These are phyloP conservation scores for Sporothrix protearum DNA, from an alignment of 2,329 filamentous ascomycete genomes.

Conservation along the genomic window DNA sequence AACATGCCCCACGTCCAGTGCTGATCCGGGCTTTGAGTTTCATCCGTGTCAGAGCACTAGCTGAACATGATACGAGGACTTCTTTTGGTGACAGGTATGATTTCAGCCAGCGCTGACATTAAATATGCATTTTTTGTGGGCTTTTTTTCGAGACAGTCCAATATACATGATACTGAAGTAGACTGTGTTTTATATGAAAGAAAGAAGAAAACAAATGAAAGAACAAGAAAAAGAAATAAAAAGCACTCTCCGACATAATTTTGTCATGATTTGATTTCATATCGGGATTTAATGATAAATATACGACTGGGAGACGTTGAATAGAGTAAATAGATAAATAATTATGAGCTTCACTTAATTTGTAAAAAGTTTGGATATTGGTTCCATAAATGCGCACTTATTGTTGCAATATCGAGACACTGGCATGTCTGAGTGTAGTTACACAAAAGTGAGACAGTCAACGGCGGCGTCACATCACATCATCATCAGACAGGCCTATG, in stretches of 20 bases:
- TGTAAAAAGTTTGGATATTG: neutral
- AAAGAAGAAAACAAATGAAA: no score
- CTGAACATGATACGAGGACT: neutral
- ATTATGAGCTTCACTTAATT: no score
- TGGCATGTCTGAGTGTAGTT: neutral
- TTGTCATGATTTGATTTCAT: no score
- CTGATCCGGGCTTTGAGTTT: constrained; percentile 18
- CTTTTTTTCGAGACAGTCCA: no score
- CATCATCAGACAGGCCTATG: neutral
- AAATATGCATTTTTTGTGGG: neutral
- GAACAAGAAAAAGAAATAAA: no score
- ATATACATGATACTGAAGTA: no score
- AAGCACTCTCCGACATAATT: no score
- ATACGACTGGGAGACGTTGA: no score
- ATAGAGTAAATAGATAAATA: no score
- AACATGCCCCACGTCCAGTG: neutral
- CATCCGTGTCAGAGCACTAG: constrained; percentile 21
- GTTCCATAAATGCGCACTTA: neutral
- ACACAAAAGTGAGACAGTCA: neutral
- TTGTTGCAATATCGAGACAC: neutral
- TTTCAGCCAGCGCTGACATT: neutral
- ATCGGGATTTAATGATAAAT: no score
- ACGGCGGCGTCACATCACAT: neutral
- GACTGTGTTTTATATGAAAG: no score
- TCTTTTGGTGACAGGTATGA: neutral